Conservation (phyloP, 2,329 filamentous ascomycete genomes). For the Stachybotrys chartarum region DNA sequence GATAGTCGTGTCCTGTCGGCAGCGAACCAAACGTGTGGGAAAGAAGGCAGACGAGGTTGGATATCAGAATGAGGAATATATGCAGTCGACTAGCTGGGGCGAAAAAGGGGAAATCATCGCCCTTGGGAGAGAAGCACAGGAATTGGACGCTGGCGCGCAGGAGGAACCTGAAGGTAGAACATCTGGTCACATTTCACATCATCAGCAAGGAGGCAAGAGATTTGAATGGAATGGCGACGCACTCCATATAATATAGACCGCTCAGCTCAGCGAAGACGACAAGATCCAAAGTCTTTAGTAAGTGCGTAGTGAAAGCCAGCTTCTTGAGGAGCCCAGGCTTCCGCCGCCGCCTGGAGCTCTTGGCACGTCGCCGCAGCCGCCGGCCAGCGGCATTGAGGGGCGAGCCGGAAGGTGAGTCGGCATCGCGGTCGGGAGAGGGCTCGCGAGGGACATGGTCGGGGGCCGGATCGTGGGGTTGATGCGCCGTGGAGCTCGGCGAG, state of each 20-base stretch:
- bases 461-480: constrained; percentile 11
- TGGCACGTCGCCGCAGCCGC: constrained; percentile 21
- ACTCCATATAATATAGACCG: constrained; percentile 66
- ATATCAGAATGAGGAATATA: constrained; percentile 49
- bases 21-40: constrained; percentile 50
- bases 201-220: background rate
- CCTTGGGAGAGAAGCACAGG: constrained; percentile 57
- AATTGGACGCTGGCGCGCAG: constrained; percentile 53
- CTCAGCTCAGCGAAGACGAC: constrained; percentile 59
- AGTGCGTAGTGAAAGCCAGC: constrained; percentile 51
- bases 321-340: constrained; percentile 45
- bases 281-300: constrained; percentile 55
- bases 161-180: constrained; percentile 56
- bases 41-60: constrained; percentile 54
- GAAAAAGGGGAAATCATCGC: constrained; percentile 46
- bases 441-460: constrained; percentile 3
- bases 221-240: constrained; percentile 1
- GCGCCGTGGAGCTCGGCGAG: constrained; percentile 32
- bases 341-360: constrained; percentile 27
- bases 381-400: constrained; percentile 5
- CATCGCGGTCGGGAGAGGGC: constrained; percentile 2
- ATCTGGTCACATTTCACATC: constrained; percentile 33
- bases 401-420: constrained; percentile 4
- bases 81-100: constrained; percentile 50
- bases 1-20: constrained; percentile 50